These are phyloP conservation scores for Triglochin maritima DNA, from an alignment of 106 monocot genomes.

Conservation along the genomic window DNA sequence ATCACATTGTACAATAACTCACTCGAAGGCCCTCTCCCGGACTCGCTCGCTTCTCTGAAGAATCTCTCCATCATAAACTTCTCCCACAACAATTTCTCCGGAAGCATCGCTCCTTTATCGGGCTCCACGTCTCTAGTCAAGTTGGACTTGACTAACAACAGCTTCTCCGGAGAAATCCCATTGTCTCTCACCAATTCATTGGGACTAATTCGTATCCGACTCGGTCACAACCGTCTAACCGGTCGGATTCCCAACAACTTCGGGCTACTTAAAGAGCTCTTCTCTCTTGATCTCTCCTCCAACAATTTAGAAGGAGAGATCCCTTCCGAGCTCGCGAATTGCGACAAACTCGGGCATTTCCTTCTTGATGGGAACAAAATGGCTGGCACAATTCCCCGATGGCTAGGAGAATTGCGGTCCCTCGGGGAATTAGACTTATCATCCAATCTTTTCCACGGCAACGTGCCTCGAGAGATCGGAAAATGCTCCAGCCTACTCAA, in stretches of 20 bases:
- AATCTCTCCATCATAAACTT: constrained; percentile 68
- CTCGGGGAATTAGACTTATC: constrained; percentile 87
- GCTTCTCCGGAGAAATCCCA: constrained; percentile 64
- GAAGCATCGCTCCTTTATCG: constrained; percentile 45
- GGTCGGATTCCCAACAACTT: constrained; percentile 47
- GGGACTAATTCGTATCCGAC: constrained; percentile 42
- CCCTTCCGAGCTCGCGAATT: constrained; percentile 50
- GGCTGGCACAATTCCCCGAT: constrained; percentile 43
- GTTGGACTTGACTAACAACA: constrained; percentile 79
- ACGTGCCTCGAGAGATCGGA: constrained; percentile 52
- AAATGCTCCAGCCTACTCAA: constrained; percentile 51
- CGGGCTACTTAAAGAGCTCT: constrained; percentile 34
- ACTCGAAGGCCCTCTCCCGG: constrained; percentile 54
- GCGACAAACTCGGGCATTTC: constrained; percentile 44
- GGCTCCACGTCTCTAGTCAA: constrained; percentile 33
- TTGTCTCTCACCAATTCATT: constrained; percentile 22
- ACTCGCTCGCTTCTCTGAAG: constrained; percentile 29
- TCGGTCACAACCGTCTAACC: constrained; percentile 46
- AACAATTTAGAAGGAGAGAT: constrained; percentile 53
- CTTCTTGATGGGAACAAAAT: constrained; percentile 50
- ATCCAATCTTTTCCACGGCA: constrained; percentile 46
- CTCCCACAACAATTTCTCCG: constrained; percentile 71
- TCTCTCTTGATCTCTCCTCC: constrained; percentile 60
- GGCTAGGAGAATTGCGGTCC: constrained; percentile 45
- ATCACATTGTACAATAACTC: constrained; percentile 89